Percentiles rank a stretch among this genome's conserved stretches.
phyloP scores from a whole-genome alignment of 208 protist genomes.

The Tetramitus jugosus region DNA sequence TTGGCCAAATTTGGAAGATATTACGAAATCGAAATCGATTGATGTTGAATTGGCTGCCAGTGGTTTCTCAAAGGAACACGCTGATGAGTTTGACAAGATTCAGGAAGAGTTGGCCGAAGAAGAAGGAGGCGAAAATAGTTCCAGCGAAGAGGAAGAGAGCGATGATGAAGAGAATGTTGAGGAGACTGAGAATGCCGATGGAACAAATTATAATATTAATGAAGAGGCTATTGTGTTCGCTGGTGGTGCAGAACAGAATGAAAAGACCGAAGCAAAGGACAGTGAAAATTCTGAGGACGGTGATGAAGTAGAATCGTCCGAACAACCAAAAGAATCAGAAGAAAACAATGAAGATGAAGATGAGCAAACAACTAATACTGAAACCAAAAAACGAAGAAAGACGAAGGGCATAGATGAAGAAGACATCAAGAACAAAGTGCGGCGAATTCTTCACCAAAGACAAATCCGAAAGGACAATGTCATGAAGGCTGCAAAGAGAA shows the following conservation, averaged over 20 bases:
- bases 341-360: no score
- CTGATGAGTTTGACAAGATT: slow-evolving; percentile 10
- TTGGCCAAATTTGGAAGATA: slow-evolving; percentile 32
- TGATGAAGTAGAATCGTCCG: neutral
- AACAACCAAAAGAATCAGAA: no score
- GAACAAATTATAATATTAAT: no score
- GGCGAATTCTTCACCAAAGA: neutral
- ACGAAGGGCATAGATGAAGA: neutral
- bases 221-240: no score
- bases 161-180: slow-evolving; percentile 20
- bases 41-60: slow-evolving; percentile 15
- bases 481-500: neutral
- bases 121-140: slow-evolving; percentile 19
- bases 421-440: slow-evolving; percentile 11
- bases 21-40: neutral
- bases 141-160: slow-evolving; percentile 22
- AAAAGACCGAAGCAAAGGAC: neutral
- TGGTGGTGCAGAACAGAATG: no score
- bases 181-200: neutral
- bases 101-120: slow-evolving; percentile 12
- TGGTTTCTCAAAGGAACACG: slow-evolving; percentile 19
- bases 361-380: neutral
- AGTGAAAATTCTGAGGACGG: neutral
- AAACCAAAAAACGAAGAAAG: neutral
- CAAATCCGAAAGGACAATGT: neutral